These are phyloP conservation scores for Persicaria maculosa DNA, from an alignment of 148 eudicot genomes.

Conservation along the genomic window DNA sequence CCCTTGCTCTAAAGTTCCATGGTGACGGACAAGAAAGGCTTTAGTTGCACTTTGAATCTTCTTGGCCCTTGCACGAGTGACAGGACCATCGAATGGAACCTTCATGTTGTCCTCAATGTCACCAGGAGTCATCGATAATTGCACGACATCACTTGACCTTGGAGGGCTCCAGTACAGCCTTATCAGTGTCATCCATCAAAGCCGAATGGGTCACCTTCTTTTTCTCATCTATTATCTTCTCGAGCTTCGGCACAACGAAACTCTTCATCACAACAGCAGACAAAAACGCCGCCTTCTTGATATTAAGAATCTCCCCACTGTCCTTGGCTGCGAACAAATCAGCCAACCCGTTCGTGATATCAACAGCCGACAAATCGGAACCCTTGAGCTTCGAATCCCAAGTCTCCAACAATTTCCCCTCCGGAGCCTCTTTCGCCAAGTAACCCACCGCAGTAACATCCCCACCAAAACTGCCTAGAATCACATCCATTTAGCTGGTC, in stretches of 20 bases:
- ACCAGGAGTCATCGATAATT: no score
- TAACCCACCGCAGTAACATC: conserved; percentile 36
- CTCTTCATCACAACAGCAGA: conserved; percentile 70
- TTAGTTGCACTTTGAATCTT: no score
- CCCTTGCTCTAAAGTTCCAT: no score
- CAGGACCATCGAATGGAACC: no score
- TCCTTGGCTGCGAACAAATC: conserved; percentile 76
- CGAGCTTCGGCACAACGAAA: conserved; percentile 76
- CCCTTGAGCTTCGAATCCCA: conserved; percentile 56
- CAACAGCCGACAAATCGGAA: conserved; percentile 36
- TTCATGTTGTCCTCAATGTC: no score
- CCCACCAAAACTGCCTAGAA: conserved; percentile 32
- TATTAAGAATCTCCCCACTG: conserved; percentile 38
- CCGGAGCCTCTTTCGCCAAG: conserved; percentile 61
- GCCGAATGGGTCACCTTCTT: conserved; percentile 70
- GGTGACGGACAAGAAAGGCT: no score
- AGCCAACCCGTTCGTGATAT: conserved; percentile 52
- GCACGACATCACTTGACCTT: no score
- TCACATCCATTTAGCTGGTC: conserved; percentile 47
- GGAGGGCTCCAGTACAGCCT: conserved; percentile 52
- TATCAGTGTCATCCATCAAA: conserved; percentile 85
- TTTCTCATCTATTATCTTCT: conserved; percentile 82
- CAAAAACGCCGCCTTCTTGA: conserved; percentile 76
- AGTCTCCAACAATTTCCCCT: conserved; percentile 52
- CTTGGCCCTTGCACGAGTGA: no score